Percentiles rank a stretch among this genome's conserved stretches.
Conservation (phyloP, 345 rosid genomes). For the Aegle marmelos region DNA sequence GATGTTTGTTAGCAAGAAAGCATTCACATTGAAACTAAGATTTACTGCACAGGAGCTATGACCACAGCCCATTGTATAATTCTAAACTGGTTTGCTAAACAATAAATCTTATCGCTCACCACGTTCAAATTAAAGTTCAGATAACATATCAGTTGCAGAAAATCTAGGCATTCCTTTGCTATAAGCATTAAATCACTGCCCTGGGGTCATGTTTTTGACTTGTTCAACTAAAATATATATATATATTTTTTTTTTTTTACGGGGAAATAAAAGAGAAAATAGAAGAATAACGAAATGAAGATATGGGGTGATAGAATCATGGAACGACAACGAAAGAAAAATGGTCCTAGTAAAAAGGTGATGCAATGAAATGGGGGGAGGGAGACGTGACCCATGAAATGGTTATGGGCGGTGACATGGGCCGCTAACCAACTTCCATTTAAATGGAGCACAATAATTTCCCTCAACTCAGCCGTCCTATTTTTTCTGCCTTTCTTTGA, state of each 20-base stretch:
- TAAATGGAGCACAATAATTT: background rate
- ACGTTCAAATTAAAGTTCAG: background rate
- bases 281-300: background rate
- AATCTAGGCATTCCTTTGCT: background rate
- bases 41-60: background rate
- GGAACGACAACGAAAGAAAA: too few relatives aligned
- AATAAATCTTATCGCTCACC: background rate
- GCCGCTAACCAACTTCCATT: background rate
- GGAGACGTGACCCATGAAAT: background rate
- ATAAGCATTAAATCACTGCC: background rate
- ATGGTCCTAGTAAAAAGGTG: background rate
- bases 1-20: background rate
- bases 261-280: background rate
- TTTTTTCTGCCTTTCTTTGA: background rate
- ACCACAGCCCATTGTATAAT: background rate
- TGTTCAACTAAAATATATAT: background rate
- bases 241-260: too few relatives aligned
- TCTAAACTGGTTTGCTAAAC: background rate
- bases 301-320: background rate
- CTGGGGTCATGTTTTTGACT: background rate
- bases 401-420: background rate
- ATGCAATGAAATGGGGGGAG: background rate
- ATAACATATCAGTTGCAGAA: slow-evolving; percentile 3
- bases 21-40: background rate
- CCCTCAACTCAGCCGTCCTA: background rate